Base-by-base conservation (phyloP, 176 grass and related monocot genomes). In the Zoysia pacifica region DNA sequence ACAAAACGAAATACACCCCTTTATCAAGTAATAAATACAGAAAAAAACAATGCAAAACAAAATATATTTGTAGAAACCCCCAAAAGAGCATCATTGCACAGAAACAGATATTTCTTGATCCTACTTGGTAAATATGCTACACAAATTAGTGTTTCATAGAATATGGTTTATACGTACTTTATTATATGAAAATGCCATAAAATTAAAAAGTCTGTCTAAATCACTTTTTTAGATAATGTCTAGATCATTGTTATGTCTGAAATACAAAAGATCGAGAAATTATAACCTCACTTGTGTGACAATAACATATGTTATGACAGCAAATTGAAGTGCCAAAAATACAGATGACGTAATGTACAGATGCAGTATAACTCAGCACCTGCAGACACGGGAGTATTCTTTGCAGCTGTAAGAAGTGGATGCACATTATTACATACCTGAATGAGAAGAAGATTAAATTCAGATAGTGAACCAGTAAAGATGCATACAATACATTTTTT, bases 391-490 rank as follows among this genome's bases (percentile, higher is more conserved):
- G 96, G 69, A 98, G 92, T 94, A 98, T 93, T 78, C 86, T 84
- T 72, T 83, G 88, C 41, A 81, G 89, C 86, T 98, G 92, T 63
- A 98, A 82, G 76, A 91, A 86, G 72, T 98, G 88, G 81, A 98
- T 94, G 81, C 96, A 98, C 96, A 98, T 98, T 81, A 98, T 90
- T 55, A 98, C 96, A 87, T 98, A 98, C 37, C 92, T 98, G 90
- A 78, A 81, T 61, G 48, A 58, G 64, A 62, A 82, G 65, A 79
- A 73, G 54, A 85, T 60, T 37, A 68, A 47, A 43, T 73, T 76
- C 20, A 75, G 64, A 79, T 48, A 11, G 16, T 70, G 60, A 63
- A 68, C 48, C 62, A 76, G 9, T 37, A 47, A 70, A 73, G 62
- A 55, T 49, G 69, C 65, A 53, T 47, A 45, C 7, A 61, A 15